phyloP scores from a whole-genome alignment of 2,329 filamentous ascomycete genomes.

The Pseudopithomyces maydicus region DNA sequence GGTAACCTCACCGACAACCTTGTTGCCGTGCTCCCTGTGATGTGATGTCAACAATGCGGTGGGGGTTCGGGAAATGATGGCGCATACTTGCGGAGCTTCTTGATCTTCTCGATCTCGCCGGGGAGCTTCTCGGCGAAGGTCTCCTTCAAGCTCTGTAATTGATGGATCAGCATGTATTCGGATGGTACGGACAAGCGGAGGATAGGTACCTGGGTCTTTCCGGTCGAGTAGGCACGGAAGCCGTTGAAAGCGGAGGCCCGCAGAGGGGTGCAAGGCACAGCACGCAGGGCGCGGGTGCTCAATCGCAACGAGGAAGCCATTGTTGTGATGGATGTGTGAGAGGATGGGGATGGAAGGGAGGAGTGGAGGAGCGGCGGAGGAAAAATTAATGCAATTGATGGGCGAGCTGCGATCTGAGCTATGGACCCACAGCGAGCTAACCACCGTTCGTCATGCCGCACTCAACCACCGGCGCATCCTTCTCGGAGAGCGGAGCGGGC shows the following conservation, averaged over 20 bases:
- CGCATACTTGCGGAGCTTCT: constrained; percentile 89
- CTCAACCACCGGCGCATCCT: background rate
- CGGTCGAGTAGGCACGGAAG: constrained; percentile 85
- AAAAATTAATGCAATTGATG: constrained; percentile 28
- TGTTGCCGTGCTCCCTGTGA: constrained; percentile 86
- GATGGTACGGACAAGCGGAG: constrained; percentile 4
- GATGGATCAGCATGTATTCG: constrained; percentile 30
- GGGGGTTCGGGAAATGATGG: constrained; percentile 7
- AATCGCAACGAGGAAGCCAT: constrained; percentile 88
- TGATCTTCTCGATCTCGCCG: constrained; percentile 98
- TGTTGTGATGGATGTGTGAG: constrained; percentile 46
- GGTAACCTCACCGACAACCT: constrained; percentile 95
- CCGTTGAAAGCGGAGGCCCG: constrained; percentile 79
- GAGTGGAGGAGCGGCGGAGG: constrained; percentile 38
- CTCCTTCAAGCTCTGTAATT: constrained; percentile 86
- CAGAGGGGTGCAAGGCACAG: constrained; percentile 70
- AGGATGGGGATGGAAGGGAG: constrained; percentile 38
- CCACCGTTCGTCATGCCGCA: constrained; percentile 2
- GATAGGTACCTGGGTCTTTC: constrained; percentile 77
- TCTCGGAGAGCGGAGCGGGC: constrained; percentile 3
- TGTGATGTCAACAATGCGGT: constrained; percentile 34
- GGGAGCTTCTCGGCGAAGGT: constrained; percentile 96
- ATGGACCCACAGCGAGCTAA: constrained; percentile 5
- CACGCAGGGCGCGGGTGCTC: constrained; percentile 79
- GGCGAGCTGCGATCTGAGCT: constrained; percentile 8